phyloP scores from a whole-genome alignment of 2,329 filamentous ascomycete species.

The Penicillium sp. region DNA sequence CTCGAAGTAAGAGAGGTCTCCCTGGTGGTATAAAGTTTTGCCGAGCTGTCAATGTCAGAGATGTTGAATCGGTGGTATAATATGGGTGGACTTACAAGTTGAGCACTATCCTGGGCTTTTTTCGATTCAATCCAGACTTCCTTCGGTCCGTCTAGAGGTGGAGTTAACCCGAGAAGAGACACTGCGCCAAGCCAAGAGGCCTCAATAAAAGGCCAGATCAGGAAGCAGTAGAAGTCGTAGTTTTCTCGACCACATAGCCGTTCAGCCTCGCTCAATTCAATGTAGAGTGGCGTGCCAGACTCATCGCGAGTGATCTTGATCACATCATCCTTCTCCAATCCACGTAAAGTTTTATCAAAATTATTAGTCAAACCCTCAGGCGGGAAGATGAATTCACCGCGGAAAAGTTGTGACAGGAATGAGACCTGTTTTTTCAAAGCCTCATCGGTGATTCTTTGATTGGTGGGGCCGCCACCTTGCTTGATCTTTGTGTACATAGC shows the following conservation, averaged over 20 bases:
- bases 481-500: slow-evolving; percentile 91
- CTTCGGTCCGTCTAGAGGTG: slow-evolving; percentile 59
- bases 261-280: slow-evolving; percentile 76
- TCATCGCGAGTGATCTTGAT: slow-evolving; percentile 64
- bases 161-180: slow-evolving; percentile 80
- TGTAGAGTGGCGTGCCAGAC: slow-evolving; percentile 56
- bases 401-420: slow-evolving; percentile 90
- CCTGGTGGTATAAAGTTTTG: slow-evolving; percentile 96
- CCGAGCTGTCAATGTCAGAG: slow-evolving; percentile 61
- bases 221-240: slow-evolving; percentile 97
- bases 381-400: slow-evolving; percentile 95
- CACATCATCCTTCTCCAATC: slow-evolving; percentile 75
- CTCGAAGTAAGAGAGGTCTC: slow-evolving; percentile 95
- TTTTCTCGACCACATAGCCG: slow-evolving; percentile 81
- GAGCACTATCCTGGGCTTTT: slow-evolving; percentile 76
- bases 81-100: slow-evolving; percentile 58
- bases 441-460: slow-evolving; percentile 73
- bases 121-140: slow-evolving; percentile 75
- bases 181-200: slow-evolving; percentile 89
- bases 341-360: slow-evolving; percentile 72
- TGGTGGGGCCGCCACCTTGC: slow-evolving; percentile 76
- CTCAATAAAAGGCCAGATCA: slow-evolving; percentile 98
- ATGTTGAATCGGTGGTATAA: not conserved
- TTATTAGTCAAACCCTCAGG: slow-evolving; percentile 80
- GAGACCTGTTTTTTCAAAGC: slow-evolving; percentile 75